A percentile compares a stretch with the other conserved stretches of the same genome.
Conservation (phyloP, 805 yeast species). For the Hanseniaspora thailandica region DNA sequence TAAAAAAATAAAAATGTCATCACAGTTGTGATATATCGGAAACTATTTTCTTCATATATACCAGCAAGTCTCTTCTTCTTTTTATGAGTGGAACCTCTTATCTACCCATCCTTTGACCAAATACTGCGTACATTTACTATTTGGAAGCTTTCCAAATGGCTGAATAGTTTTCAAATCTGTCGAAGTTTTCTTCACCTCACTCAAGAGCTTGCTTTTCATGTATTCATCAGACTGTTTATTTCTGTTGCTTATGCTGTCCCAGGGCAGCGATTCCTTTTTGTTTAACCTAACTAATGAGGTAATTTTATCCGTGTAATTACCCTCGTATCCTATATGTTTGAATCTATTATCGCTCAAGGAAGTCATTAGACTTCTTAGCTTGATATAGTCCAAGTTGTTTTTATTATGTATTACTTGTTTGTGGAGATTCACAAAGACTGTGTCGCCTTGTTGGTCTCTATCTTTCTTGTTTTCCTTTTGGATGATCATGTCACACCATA, state of each 20-base stretch:
- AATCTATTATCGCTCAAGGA: neutral
- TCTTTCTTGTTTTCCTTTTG: conserved; percentile 20
- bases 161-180: conserved; percentile 19
- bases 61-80: too few relatives aligned
- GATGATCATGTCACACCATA: conserved; percentile 27
- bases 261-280: conserved; percentile 1
- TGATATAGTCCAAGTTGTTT: neutral
- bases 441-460: conserved; percentile 17
- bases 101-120: conserved; percentile 31
- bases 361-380: neutral
- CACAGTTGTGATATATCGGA: neutral
- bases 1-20: too few relatives aligned
- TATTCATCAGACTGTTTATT: neutral
- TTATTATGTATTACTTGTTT: neutral
- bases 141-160: conserved; percentile 25
- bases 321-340: neutral
- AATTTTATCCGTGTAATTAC: neutral
- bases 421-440: conserved; percentile 18
- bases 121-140: conserved; percentile 23
- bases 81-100: conserved; percentile 18
- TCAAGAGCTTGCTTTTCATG: too few relatives aligned
- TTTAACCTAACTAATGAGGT: conserved; percentile 5
- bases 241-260: neutral
- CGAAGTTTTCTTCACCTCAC: neutral
- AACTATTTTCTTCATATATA: too few relatives aligned